Evolutionary conservation across 2,329 filamentous ascomycete genomes (phyloP).

Genomic region (Aspergillus novoparasiticus): DNA sequence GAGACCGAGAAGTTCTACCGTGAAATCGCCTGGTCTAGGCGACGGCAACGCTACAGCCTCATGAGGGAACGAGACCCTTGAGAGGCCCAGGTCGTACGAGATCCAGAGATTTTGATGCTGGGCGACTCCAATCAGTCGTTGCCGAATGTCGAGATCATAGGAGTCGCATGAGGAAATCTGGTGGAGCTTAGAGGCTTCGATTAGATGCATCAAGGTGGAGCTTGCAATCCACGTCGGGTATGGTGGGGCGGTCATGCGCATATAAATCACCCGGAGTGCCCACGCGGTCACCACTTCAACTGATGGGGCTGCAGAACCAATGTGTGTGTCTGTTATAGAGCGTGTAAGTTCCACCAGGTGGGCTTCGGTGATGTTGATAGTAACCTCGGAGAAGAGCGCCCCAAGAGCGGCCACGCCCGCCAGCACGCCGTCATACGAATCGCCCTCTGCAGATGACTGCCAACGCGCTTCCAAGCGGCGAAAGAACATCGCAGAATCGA

Average conservation of each 20-base stretch:
- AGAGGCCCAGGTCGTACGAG: constrained; percentile 59
- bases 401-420: constrained; percentile 58
- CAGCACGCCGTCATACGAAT: constrained; percentile 50
- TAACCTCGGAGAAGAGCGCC: constrained; percentile 51
- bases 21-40: constrained; percentile 50
- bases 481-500: constrained; percentile 32
- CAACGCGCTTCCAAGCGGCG: constrained; percentile 24
- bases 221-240: constrained; percentile 47
- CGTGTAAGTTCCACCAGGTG: constrained; percentile 51
- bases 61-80: constrained; percentile 51
- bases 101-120: constrained; percentile 62
- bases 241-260: constrained; percentile 55
- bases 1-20: constrained; percentile 53
- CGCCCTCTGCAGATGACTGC: constrained; percentile 23
- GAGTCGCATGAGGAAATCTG: constrained; percentile 5
- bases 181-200: constrained; percentile 51
- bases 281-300: constrained; percentile 42
- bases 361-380: constrained; percentile 46
- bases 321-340: constrained; percentile 44
- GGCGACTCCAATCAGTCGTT: constrained; percentile 51
- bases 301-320: constrained; percentile 22
- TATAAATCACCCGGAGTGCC: constrained; percentile 54
- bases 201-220: constrained; percentile 47
- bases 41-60: constrained; percentile 34
- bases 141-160: constrained; percentile 38